Percentiles rank a stretch among this genome's conserved stretches.
phyloP scores from a whole-genome alignment of 352 stramenopile species.

The Thalassiosira allenii region DNA sequence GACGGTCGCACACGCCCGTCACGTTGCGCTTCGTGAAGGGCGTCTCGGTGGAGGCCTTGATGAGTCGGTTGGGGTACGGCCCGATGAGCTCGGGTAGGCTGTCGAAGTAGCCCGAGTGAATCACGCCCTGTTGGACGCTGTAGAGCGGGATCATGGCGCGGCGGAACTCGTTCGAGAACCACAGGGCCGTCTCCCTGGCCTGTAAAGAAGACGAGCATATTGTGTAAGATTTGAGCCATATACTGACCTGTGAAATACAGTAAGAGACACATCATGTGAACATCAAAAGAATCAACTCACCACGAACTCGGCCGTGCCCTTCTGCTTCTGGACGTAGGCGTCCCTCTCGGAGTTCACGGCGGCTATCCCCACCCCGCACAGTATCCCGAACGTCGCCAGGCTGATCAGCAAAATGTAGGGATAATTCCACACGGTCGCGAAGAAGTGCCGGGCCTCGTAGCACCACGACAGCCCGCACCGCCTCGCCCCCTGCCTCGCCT shows the following conservation, averaged over 20 bases:
- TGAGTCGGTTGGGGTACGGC: conserved; percentile 4
- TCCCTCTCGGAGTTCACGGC: conserved; percentile 28
- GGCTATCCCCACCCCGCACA: conserved; percentile 29
- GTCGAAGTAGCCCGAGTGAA: conserved; percentile 62
- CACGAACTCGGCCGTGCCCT: conserved; percentile 28
- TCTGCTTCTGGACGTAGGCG: conserved; percentile 25
- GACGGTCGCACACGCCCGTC: conserved; percentile 68
- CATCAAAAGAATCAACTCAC: conserved; percentile 21
- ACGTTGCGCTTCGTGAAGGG: conserved; percentile 56
- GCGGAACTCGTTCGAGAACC: conserved; percentile 62
- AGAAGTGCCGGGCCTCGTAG: conserved; percentile 48
- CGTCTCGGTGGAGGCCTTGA: not conserved
- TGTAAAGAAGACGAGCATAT: conserved; percentile 1
- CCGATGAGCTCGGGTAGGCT: conserved; percentile 48
- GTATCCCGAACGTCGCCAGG: conserved; percentile 26
- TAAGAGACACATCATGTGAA: not conserved
- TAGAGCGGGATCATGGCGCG: conserved; percentile 67
- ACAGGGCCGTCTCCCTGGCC: conserved; percentile 55
- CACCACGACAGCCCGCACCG: conserved; percentile 28
- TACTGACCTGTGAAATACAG: not conserved
- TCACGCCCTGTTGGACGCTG: conserved; percentile 62
- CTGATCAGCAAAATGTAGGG: conserved; percentile 37
- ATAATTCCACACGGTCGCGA: conserved; percentile 12
- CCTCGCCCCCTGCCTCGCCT: not conserved
- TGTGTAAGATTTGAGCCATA: not conserved